phyloP scores from a whole-genome alignment of 2,329 filamentous ascomycete genomes.

The Huntiella decipiens region DNA sequence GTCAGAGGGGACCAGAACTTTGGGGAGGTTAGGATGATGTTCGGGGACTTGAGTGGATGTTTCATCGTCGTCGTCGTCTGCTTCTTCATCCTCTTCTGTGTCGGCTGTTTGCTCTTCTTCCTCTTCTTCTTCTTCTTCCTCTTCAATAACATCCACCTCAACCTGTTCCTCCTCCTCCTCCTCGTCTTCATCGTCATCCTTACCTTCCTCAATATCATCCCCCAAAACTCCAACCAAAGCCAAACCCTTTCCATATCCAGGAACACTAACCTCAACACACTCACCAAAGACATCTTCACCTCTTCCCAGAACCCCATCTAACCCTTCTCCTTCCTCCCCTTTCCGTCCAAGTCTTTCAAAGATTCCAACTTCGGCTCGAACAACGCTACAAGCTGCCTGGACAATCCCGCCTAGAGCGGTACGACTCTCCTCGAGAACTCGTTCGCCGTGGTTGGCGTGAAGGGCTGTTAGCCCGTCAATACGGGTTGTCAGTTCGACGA shows the following conservation, averaged over 20 bases:
- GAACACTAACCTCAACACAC: constrained; percentile 12
- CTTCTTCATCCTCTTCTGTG: background rate
- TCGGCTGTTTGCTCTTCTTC: background rate
- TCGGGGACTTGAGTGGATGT: too few relatives aligned
- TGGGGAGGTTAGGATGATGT: too few relatives aligned
- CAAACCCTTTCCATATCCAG: constrained; percentile 7
- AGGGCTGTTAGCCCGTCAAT: constrained; percentile 43
- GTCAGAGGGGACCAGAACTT: too few relatives aligned
- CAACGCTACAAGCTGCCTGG: constrained; percentile 45
- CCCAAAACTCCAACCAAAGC: constrained; percentile 11
- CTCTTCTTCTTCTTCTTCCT: background rate
- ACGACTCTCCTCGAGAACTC: constrained; percentile 42
- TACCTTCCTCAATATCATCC: constrained; percentile 12
- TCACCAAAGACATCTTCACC: constrained; percentile 40
- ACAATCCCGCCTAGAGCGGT: constrained; percentile 43
- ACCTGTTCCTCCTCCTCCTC: background rate
- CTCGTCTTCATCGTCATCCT: background rate
- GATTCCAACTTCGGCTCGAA: constrained; percentile 50
- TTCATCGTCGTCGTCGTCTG: background rate
- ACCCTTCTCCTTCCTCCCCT: constrained; percentile 46
- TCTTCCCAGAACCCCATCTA: constrained; percentile 46
- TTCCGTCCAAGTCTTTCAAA: constrained; percentile 48
- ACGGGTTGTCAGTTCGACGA: constrained; percentile 42
- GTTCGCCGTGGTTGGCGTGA: constrained; percentile 40
- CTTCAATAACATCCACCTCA: background rate